Base-by-base conservation (phyloP, 495 filamentous ascomycete genomes). In the Lepidopterella palustris region DNA sequence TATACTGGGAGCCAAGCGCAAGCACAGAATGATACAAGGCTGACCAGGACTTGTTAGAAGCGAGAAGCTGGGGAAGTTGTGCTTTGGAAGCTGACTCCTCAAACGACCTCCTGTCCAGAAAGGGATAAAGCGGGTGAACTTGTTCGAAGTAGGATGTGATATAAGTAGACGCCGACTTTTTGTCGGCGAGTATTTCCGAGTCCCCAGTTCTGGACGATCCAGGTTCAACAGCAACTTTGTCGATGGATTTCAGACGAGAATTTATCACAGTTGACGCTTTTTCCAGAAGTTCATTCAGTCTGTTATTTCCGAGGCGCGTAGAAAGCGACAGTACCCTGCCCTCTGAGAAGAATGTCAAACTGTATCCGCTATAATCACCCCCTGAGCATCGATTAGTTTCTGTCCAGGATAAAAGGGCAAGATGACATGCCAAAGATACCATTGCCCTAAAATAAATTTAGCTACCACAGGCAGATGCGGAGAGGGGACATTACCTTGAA, bases 301-400 rank as follows among this genome's bases (percentile, higher is more conserved):
- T 60, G 31, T 58, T 62, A 54, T 73, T 64, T 11, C 71, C 69
- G 5, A 76, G 42, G 23, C 65, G 70, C 15, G 67, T 60, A 6
- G 72, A 70, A 25, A 76, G 49, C 15, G 72, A 72, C 13, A 54
- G 55, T 24, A 73, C 60, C 45, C 68, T 61, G 25, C 64, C 63
- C 39, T 76, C 70, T 1, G 72, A 76, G 57, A 74, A 74, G 52
- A 76, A 74, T 10, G 71, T 68, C 9, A 74, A 57, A 27, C 68
- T 71, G 15, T 70, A 65, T 45, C 68, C 11, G 25, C 26, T 49
- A 42, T 31, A 47, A 55, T 45, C 56, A 52, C 29, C 31, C 18
- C 29, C 42, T 52, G 51, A 18, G 45, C 13, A 54, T 60, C 13
- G 54, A 20, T 45, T 11, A 29, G 21, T 2, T n/a, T 23, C 3